Base-by-base conservation (phyloP, 106 monocot species). In the Dendrobium nobile region DNA sequence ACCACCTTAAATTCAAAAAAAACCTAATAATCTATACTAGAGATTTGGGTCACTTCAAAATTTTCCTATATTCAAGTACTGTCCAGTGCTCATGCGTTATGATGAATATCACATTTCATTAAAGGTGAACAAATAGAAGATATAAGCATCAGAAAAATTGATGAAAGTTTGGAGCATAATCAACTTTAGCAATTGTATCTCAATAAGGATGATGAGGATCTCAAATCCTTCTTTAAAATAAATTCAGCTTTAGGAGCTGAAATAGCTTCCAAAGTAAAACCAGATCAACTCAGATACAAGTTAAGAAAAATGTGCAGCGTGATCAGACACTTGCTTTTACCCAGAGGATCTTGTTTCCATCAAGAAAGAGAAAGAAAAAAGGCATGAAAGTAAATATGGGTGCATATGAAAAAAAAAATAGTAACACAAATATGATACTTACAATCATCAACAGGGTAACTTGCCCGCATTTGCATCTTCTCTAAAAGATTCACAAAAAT, bases 401-500 rank as follows among this genome's bases (percentile, higher is more conserved):
- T 54, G 2, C 61, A 48, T 74, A 61, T 75, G 47, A 16, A 8
- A 17, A 20, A 59, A 40, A 67, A 0, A 20, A 13, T 51, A 13
- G 15, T 51, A 15, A 51, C 51, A 51, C 51, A 51, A 45, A 40
- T 77, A 56, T 10, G 59, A 80, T 19, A 85, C 90, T 88, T 78
- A 91, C 89, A 64, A 37, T 47, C 77, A 44, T 88, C 81, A 43
- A 22, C 65, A 47, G 73, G 84, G 54, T 75, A 51, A 26, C 81
- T 77, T 42, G 85, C 72, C 75, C 88, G 88, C 56, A 90, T 70
- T 79, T 95, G 95, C 81, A 82, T 84, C 84, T 84, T 91, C 70
- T 99, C 95, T 68, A 95, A 78, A 9, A 87, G 93, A 84, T 90
- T 95, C 79, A 87, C 82, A 58, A 84, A 87, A 19, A 93, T 55